Evolutionary conservation across 2,329 filamentous ascomycete genomes (phyloP).

Genomic region (Aspergillus spinulosporus): DNA sequence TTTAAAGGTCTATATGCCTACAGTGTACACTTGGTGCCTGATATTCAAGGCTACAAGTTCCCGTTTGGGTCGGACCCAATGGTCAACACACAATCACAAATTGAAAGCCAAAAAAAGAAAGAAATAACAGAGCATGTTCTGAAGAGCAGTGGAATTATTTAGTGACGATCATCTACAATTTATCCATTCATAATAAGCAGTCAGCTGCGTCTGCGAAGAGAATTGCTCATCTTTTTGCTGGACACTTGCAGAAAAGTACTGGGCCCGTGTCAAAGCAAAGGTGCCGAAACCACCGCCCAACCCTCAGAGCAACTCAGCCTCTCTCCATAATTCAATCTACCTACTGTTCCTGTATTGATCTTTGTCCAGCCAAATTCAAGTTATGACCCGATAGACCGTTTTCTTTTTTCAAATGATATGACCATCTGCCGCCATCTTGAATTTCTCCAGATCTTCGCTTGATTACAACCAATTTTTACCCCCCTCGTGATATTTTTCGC

Average conservation of each 20-base stretch:
- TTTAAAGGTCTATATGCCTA: neutral
- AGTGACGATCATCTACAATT: neutral
- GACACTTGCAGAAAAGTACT: neutral
- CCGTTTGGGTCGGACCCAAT: slow-evolving; percentile 8
- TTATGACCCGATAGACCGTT: slow-evolving; percentile 18
- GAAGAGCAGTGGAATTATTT: neutral
- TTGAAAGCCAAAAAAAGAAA: neutral
- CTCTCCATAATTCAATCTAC: neutral
- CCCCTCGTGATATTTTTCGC: slow-evolving; percentile 16
- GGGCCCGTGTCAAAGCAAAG: slow-evolving; percentile 7
- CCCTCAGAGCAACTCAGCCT: slow-evolving; percentile 1
- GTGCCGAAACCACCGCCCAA: slow-evolving; percentile 16
- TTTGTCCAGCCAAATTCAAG: slow-evolving; percentile 1
- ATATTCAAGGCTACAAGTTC: slow-evolving; percentile 6
- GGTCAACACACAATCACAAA: slow-evolving; percentile 13
- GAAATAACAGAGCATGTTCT: neutral
- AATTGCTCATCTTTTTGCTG: neutral
- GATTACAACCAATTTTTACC: slow-evolving; percentile 1
- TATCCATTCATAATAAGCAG: neutral
- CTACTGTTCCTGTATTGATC: slow-evolving; percentile 3
- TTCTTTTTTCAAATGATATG: slow-evolving; percentile 24
- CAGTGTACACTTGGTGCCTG: slow-evolving; percentile 5
- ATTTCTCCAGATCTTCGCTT: slow-evolving; percentile 19
- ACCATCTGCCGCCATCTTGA: slow-evolving; percentile 26
- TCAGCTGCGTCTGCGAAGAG: neutral